Conservation (phyloP, 306 rosid species). For the Adenanthera pavonina region DNA sequence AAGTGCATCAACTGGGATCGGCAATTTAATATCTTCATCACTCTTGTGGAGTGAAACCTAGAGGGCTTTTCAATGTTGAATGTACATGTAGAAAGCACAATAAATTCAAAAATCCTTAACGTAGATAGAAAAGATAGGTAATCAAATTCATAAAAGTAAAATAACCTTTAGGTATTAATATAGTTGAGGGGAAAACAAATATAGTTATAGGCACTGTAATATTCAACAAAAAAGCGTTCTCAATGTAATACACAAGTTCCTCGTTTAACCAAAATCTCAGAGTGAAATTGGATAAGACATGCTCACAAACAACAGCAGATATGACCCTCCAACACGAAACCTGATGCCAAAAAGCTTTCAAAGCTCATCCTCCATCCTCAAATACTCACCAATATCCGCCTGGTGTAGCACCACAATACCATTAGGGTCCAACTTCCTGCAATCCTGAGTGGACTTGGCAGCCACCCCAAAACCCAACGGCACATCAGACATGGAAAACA, state of each 20-base stretch:
- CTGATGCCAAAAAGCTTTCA: conserved; percentile 38
- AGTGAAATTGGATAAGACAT: not conserved
- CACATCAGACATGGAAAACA: conserved; percentile 88
- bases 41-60: not conserved
- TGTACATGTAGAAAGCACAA: not conserved
- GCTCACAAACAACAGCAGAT: not conserved
- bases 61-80: not conserved
- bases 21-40: not conserved
- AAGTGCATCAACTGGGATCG: not conserved
- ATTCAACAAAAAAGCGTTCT: not conserved
- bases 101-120: not conserved
- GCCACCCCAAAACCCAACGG: conserved; percentile 89
- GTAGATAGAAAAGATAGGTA: not conserved
- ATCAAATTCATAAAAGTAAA: not conserved
- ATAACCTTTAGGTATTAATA: not conserved
- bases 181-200: not conserved
- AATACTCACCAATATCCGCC: conserved; percentile 87
- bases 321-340: conserved; percentile 26
- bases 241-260: conserved; percentile 14
- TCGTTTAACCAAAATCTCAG: not conserved
- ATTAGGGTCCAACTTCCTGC: conserved; percentile 93
- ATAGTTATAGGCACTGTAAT: not conserved
- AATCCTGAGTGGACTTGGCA: conserved; percentile 89
- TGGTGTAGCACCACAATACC: conserved; percentile 88
- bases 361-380: conserved; percentile 96